phyloP scores from a whole-genome alignment of 805 yeast species.

The Candida oleophila region DNA sequence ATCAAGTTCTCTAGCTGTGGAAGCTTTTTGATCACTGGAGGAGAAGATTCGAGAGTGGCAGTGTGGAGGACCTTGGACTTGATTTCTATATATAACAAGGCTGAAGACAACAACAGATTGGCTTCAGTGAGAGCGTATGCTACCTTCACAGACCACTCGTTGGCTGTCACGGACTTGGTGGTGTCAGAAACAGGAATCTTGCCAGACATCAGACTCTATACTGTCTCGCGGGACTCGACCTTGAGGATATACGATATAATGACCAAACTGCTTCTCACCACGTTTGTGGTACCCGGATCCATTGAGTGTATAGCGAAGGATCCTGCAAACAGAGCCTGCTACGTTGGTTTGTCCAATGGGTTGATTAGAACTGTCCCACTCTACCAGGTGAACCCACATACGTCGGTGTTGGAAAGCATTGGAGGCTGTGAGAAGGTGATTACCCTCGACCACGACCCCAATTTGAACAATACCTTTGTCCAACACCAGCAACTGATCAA shows the following conservation, averaged over 20 bases:
- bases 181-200: constrained; percentile 49
- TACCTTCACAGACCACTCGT: constrained; percentile 60
- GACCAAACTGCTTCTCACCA: constrained; percentile 50
- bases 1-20: constrained; percentile 59
- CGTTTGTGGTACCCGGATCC: constrained; percentile 65
- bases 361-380: constrained; percentile 55
- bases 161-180: constrained; percentile 50
- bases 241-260: constrained; percentile 65
- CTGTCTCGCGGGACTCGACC: constrained; percentile 74
- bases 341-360: constrained; percentile 69
- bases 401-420: constrained; percentile 51
- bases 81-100: constrained; percentile 28
- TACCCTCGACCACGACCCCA: constrained; percentile 51
- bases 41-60: constrained; percentile 75
- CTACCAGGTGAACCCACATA: constrained; percentile 34
- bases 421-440: constrained; percentile 57
- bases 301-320: constrained; percentile 64
- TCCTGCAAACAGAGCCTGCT: constrained; percentile 75
- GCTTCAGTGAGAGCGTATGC: constrained; percentile 52
- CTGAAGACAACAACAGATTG: constrained; percentile 23
- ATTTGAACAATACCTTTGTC: constrained; percentile 50
- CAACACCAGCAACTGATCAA: constrained; percentile 39
- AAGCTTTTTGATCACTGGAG: constrained; percentile 70
- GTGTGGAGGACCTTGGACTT: constrained; percentile 73
- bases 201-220: constrained; percentile 61